Base-by-base conservation (phyloP, 306 rosid genomes). In the Astragalus glycyphyllos region DNA sequence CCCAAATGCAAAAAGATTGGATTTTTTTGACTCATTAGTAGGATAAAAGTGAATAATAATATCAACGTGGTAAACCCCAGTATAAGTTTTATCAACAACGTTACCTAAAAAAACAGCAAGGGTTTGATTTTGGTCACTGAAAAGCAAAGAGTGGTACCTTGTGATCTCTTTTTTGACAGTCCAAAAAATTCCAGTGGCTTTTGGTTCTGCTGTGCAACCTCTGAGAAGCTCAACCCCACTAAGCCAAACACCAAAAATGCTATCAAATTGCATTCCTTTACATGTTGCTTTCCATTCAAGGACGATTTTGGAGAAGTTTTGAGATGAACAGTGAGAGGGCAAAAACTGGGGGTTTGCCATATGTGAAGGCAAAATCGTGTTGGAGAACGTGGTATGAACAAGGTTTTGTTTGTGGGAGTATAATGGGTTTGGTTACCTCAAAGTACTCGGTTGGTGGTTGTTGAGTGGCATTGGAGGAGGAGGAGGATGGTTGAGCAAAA, bases 181-280 rank as follows among this genome's bases (percentile, higher is more conserved):
- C 99, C 99, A 94, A 62, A 94, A 78, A 77, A 85, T 89, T 49
- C 96, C 99, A 14, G 72, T 83, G 56, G 88, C 48, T 70, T 74
- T 83, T 13, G 97, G 96, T 73, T 94, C 98, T 1, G 97, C 97
- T 0, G 96, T 87, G 72, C 96, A 94, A 84, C 99, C 87, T 50
- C 99, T 83, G 8, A 94, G 87, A 17, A 94, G 79, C 85, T 94
- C 97, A 44, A 86, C 92, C 5, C 99, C 99, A 23, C 86, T 84
- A 6, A 89, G 97, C 97, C 98, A 93, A 2, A 90, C 90, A 9
- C 98, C 97, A 2, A 93, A 93, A 65, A 93, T 93, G 23, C 98
- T 84, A 57, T 94, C 98, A 17, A 78, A 94, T 49, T 94, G 98
- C 46, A 90, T 84, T 35, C 97, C 98, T 80, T 75, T 71, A 54